These are phyloP conservation scores for Urochloa ruziziensis DNA, from an alignment of 176 grass and related monocot species.

Conservation along the genomic window DNA sequence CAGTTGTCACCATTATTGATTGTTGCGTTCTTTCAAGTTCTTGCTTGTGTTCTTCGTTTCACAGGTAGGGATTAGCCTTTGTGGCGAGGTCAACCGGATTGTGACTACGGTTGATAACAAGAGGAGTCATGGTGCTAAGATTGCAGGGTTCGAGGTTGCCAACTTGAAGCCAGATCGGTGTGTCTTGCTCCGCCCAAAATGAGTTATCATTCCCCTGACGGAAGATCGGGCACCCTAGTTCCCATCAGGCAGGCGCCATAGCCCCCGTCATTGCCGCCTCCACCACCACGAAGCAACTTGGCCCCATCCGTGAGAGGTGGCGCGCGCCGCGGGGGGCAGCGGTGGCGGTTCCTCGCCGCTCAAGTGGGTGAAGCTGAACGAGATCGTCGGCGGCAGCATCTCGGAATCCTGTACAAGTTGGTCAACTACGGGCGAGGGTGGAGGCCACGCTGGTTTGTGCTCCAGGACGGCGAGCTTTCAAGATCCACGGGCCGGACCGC, in stretches of 20 bases:
- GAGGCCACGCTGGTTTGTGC: constrained; percentile 89
- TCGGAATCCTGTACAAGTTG: constrained; percentile 92
- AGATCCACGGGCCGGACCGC: constrained; percentile 98
- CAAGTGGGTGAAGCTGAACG: constrained; percentile 60
- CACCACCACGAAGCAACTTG: constrained; percentile 26
- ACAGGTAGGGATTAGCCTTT: no score
- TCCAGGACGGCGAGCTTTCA: constrained; percentile 89
- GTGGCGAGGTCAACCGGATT: no score
- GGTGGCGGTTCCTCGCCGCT: constrained; percentile 28
- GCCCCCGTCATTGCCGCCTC: constrained; percentile 34
- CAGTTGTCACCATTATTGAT: no score
- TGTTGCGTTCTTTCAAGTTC: no score
- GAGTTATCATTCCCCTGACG: no score
- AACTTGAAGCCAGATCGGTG: no score
- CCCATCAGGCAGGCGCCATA: constrained; percentile 27
- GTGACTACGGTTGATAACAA: no score
- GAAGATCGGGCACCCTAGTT: not conserved
- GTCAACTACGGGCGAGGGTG: constrained; percentile 97
- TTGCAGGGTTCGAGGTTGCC: no score
- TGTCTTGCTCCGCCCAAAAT: no score
- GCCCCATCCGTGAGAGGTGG: constrained; percentile 14
- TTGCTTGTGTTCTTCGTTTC: no score
- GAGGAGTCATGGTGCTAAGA: no score
- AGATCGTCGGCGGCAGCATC: constrained; percentile 78
- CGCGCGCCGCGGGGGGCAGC: not conserved